Evolutionary conservation across 1,284 basidiomycete species (phyloP).

Genomic region (Chondrostereum purpureum): DNA sequence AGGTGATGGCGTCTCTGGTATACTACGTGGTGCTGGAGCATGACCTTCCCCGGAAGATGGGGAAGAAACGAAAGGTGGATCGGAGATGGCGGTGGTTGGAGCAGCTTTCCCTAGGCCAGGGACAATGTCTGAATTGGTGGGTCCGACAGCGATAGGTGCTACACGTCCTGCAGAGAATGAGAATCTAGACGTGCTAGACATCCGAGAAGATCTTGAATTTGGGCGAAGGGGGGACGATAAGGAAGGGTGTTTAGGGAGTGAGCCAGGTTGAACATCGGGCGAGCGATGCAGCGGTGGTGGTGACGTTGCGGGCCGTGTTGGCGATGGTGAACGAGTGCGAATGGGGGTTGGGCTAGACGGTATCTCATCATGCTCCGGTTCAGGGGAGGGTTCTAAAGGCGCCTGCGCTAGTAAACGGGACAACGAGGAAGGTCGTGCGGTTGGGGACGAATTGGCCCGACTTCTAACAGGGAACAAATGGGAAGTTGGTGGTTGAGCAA

Average conservation of each 20-base stretch:
- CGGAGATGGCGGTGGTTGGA: constrained; percentile 63
- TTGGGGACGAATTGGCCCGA: constrained; percentile 59
- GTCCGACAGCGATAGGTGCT: constrained; percentile 44
- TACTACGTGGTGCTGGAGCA: constrained; percentile 23
- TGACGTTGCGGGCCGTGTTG: constrained; percentile 25
- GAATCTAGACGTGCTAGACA: constrained; percentile 41
- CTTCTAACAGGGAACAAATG: constrained; percentile 55
- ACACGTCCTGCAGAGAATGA: constrained; percentile 58
- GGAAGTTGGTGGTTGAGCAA: constrained; percentile 54
- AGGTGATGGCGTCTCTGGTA: constrained; percentile 44
- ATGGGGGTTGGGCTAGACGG: constrained; percentile 5
- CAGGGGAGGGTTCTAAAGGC: constrained; percentile 31
- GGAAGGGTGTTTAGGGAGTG: constrained; percentile 24
- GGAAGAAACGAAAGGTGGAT: constrained; percentile 38
- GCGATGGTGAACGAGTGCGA: constrained; percentile 21
- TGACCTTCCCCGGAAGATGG: constrained; percentile 33
- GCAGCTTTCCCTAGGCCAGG: constrained; percentile 45
- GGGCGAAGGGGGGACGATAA: constrained; percentile 54
- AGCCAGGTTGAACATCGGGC: constrained; percentile 24
- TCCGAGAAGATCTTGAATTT: constrained; percentile 59
- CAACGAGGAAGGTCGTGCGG: constrained; percentile 65
- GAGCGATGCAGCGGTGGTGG: constrained; percentile 29
- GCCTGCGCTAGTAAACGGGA: constrained; percentile 73
- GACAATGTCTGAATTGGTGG: constrained; percentile 27
- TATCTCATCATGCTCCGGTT: constrained; percentile 21